A percentile compares a stretch with the other conserved stretches of the same genome.
Evolutionary conservation across 768 basidiomycete genomes (phyloP).

Genomic region (Gloeostereum incarnatum): DNA sequence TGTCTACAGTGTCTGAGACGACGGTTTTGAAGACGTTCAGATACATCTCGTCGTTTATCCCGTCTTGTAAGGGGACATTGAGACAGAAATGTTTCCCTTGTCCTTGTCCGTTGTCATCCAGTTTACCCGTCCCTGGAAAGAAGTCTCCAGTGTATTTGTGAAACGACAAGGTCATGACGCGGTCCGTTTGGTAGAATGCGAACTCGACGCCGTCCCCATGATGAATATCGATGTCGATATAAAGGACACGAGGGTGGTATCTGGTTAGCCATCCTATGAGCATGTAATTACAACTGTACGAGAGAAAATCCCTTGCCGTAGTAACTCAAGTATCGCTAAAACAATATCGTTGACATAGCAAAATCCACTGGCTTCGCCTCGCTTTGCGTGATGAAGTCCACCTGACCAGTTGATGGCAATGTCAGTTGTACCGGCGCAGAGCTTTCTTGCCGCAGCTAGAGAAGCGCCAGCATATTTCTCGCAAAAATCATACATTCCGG

Average conservation of each 20-base stretch:
- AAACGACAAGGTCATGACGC: constrained; percentile 98
- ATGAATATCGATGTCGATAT: constrained; percentile 99
- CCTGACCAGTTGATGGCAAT: constrained; percentile 99
- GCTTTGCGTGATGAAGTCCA: constrained; percentile 96
- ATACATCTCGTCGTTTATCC: constrained; percentile 97
- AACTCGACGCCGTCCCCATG: constrained; percentile 98
- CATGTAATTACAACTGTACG: neutral
- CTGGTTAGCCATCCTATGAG: constrained; percentile 37
- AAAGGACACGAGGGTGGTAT: constrained; percentile 88
- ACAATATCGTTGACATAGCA: constrained; percentile 99
- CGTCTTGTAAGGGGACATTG: constrained; percentile 92
- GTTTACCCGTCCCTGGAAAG: constrained; percentile 95
- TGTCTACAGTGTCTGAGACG: constrained; percentile 86
- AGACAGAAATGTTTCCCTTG: constrained; percentile 90
- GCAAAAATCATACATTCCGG: constrained; percentile 92
- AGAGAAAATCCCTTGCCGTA: constrained; percentile 56
- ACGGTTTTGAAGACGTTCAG: constrained; percentile 92
- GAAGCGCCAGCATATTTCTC: constrained; percentile 91
- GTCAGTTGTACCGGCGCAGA: constrained; percentile 29
- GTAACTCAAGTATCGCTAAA: constrained; percentile 84
- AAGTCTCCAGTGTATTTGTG: constrained; percentile 99
- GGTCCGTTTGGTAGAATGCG: constrained; percentile 94
- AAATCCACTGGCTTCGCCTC: constrained; percentile 96
- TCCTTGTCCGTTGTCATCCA: constrained; percentile 87
- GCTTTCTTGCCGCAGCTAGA: constrained; percentile 68